These are phyloP conservation scores for Globisporangium emineosum DNA, from an alignment of 352 stramenopile species.

Conservation along the genomic window DNA sequence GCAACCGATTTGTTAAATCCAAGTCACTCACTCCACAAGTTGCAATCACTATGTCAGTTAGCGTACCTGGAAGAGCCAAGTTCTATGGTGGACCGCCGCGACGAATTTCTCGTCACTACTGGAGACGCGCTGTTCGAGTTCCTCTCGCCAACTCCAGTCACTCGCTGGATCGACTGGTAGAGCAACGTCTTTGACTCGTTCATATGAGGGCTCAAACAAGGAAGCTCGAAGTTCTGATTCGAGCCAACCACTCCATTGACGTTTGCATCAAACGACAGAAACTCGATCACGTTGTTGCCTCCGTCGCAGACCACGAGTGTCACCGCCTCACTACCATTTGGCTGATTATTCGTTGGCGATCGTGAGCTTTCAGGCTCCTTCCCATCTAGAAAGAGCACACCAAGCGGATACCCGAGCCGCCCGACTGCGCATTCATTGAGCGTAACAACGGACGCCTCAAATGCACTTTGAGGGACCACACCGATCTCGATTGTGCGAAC, in stretches of 20 bases:
- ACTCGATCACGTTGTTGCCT: slow-evolving; percentile 23
- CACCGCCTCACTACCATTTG: not conserved
- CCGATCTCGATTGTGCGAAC: slow-evolving; percentile 44
- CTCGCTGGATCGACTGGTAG: not conserved
- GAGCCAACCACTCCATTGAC: not conserved
- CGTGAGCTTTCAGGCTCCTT: not conserved
- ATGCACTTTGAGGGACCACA: slow-evolving; percentile 5
- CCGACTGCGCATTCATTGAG: slow-evolving; percentile 5
- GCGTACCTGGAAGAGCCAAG: not conserved
- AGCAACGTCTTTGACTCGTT: not conserved
- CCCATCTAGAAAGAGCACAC: slow-evolving; percentile 3
- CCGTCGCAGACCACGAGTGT: slow-evolving; percentile 25
- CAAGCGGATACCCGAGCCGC: slow-evolving; percentile 16
- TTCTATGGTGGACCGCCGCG: not conserved
- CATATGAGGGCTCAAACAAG: not conserved
- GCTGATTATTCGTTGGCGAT: slow-evolving; percentile 1
- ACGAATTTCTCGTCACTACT: not conserved
- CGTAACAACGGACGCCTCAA: slow-evolving; percentile 4
- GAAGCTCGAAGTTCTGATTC: not conserved
- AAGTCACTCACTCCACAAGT: too few species aligned
- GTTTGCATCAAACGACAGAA: slow-evolving; percentile 7
- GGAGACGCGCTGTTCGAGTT: not conserved
- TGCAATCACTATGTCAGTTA: too few species aligned
- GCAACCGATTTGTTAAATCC: not conserved
- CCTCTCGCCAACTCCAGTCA: not conserved